These are phyloP conservation scores for Fusarium concolor DNA, from an alignment of 2,329 filamentous ascomycete species.

Conservation along the genomic window DNA sequence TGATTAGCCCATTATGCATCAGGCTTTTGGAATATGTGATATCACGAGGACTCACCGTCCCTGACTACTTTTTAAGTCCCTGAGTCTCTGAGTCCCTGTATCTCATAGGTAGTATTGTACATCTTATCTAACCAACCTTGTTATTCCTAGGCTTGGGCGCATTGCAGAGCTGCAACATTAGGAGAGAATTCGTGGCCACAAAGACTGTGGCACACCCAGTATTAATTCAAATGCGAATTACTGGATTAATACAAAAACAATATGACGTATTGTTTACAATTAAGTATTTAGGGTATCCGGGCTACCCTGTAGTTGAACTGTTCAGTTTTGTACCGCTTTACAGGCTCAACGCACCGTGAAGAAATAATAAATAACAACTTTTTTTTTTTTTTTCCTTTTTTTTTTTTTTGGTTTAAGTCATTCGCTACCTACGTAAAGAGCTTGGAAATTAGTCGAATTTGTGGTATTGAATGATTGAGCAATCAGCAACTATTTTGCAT, in stretches of 20 bases:
- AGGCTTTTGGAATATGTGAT: conserved; percentile 11
- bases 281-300: neutral
- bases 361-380: no score
- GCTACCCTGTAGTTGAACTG: neutral
- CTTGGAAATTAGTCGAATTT: neutral
- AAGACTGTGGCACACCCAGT: neutral
- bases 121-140: conserved; percentile 1
- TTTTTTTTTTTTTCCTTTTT: neutral
- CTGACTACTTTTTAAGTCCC: conserved; percentile 20
- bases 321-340: no score
- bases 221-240: neutral
- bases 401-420: neutral
- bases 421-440: conserved; percentile 13
- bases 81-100: conserved; percentile 41
- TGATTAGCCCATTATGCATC: conserved; percentile 28
- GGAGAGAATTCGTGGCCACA: neutral
- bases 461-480: conserved; percentile 8
- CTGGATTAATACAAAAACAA: no score
- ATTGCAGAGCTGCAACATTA: neutral
- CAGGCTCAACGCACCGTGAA: no score
- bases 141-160: neutral
- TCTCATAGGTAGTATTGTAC: conserved; percentile 16
- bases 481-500: conserved; percentile 6
- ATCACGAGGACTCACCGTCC: conserved; percentile 26
- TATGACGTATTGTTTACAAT: no score